Percentiles rank a stretch among this genome's conserved stretches.
Evolutionary conservation across 108 stramenopile genomes (phyloP).

Genomic region (Schizochytrium sp.): DNA sequence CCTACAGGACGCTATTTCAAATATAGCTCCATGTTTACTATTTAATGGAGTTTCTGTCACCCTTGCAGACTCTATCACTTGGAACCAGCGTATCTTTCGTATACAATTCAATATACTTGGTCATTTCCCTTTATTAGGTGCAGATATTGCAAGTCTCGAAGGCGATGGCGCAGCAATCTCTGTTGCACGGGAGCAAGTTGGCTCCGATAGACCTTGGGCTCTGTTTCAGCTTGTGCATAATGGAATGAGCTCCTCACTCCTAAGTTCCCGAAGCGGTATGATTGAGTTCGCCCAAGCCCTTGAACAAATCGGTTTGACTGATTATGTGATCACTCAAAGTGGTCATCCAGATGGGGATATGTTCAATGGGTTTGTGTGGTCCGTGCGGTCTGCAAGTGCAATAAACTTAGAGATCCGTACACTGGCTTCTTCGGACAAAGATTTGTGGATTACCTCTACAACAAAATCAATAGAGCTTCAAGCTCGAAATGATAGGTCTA

Average conservation of each 20-base stretch:
- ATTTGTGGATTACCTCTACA: not conserved
- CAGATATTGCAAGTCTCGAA: not conserved
- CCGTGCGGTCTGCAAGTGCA: not conserved
- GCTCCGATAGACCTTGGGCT: not conserved
- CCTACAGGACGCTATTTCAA: too few relatives aligned
- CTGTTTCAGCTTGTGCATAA: not conserved
- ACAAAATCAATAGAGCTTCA: not conserved
- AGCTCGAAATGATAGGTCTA: not conserved
- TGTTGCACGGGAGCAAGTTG: not conserved
- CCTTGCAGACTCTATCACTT: too few relatives aligned
- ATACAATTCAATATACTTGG: too few relatives aligned
- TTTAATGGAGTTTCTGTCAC: too few relatives aligned
- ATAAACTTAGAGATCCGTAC: not conserved
- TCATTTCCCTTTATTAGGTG: not conserved
- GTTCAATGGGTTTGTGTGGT: not conserved
- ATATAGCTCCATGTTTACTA: too few relatives aligned
- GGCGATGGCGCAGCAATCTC: not conserved
- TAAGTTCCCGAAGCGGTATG: not conserved
- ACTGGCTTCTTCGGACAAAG: not conserved
- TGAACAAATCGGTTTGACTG: not conserved
- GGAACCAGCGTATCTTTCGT: too few relatives aligned
- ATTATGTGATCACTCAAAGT: not conserved
- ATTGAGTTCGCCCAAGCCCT: not conserved
- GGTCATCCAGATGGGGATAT: not conserved
- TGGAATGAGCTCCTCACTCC: not conserved